Percentiles rank a stretch among this genome's conserved stretches.
Conservation (phyloP, 192 early-diverging fungal genomes). For the Mortierella claussenii region DNA sequence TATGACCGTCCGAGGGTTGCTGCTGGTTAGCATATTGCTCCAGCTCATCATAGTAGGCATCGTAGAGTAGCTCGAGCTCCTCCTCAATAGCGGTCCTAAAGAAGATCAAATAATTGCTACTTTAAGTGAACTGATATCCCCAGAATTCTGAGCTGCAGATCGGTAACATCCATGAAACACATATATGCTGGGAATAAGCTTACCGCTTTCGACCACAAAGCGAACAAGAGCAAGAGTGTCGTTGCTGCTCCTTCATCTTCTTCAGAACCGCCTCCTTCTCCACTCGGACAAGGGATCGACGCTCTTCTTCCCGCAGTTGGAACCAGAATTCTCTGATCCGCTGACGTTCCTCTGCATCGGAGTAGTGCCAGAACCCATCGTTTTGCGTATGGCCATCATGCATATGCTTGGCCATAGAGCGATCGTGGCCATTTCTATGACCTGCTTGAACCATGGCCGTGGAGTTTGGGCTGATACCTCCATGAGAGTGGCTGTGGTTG, state of each 20-base stretch:
- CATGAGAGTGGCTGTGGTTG: conserved; percentile 22
- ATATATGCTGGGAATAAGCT: too few relatives aligned
- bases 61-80: conserved; percentile 86
- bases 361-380: conserved; percentile 74
- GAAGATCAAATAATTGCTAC: too few relatives aligned
- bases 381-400: conserved; percentile 56
- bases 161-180: too few relatives aligned
- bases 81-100: conserved; percentile 83
- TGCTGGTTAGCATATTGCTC: conserved; percentile 88
- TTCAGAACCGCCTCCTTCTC: conserved; percentile 88
- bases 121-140: too few relatives aligned
- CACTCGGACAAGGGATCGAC: conserved; percentile 80
- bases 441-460: conserved; percentile 24
- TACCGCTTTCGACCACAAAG: conserved; percentile 86
- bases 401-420: conserved; percentile 32
- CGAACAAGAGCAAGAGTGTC: conserved; percentile 84
- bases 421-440: conserved; percentile 42
- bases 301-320: conserved; percentile 81
- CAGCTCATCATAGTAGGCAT: conserved; percentile 90
- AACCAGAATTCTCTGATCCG: conserved; percentile 90
- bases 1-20: conserved; percentile 52
- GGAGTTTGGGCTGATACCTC: conserved; percentile 9
- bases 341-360: conserved; percentile 78
- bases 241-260: conserved; percentile 93
- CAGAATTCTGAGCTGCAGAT: too few relatives aligned